Conservation (phyloP, 306 rosid genomes). For the Begonia loranthoides region DNA sequence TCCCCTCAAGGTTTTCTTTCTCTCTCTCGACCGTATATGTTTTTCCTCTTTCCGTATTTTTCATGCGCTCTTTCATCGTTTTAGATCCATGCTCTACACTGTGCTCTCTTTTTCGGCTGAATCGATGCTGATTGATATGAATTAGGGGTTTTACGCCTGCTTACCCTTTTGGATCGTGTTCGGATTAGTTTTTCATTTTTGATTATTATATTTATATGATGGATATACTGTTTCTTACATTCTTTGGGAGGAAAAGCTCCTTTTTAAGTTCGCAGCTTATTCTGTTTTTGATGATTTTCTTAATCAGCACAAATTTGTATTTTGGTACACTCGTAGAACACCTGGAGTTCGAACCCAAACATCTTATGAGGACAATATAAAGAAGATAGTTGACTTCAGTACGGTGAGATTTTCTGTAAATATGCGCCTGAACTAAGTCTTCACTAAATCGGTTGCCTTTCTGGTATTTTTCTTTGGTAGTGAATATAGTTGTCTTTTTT, state of each 20-base stretch:
- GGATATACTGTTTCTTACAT: background rate
- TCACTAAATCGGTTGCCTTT: background rate
- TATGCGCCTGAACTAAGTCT: background rate
- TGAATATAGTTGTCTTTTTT: too few species aligned
- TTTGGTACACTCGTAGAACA: slow-evolving; percentile 94
- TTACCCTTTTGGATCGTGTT: background rate
- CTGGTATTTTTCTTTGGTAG: background rate
- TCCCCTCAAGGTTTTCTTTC: slow-evolving; percentile 33
- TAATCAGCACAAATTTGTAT: slow-evolving; percentile 57
- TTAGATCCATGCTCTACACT: too few species aligned
- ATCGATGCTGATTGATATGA: too few species aligned
- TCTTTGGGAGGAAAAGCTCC: background rate
- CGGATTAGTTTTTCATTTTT: background rate
- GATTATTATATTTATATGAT: background rate
- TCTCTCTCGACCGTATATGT: background rate
- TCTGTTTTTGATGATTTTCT: slow-evolving; percentile 8
- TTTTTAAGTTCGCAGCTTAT: background rate
- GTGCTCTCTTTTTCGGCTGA: too few species aligned
- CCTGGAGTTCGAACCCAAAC: slow-evolving; percentile 72
- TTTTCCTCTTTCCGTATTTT: background rate
- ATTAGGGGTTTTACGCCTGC: background rate
- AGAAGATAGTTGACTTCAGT: slow-evolving; percentile 79
- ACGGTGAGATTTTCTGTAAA: slow-evolving; percentile 32
- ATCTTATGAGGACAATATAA: slow-evolving; percentile 84
- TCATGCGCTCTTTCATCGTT: background rate